Conservation (phyloP, 78 protist genomes). For the Dictyostelium firmibasis region DNA sequence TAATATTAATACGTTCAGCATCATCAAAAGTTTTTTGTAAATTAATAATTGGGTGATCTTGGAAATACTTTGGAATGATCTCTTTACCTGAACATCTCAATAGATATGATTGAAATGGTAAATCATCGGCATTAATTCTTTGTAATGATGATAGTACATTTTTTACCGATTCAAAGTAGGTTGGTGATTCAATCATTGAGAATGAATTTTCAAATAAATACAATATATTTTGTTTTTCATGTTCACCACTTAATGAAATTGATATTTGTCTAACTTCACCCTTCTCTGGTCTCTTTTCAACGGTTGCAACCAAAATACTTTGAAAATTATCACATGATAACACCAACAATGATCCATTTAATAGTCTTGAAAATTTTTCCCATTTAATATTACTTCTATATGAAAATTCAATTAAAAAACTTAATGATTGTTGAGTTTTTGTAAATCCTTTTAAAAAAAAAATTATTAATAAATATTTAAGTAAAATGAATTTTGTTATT, state of each 20-base stretch:
- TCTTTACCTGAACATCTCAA: background rate
- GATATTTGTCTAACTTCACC: background rate
- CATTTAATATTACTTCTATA: background rate
- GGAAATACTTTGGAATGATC: constrained; percentile 18
- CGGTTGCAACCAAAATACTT: background rate
- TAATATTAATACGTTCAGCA: background rate
- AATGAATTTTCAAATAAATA: background rate
- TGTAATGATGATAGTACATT: constrained; percentile 67
- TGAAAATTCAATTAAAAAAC: constrained; percentile 26
- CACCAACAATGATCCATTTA: constrained; percentile 59
- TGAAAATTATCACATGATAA: constrained; percentile 25
- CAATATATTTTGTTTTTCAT: background rate
- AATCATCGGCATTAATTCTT: background rate
- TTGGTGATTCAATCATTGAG: constrained; percentile 60
- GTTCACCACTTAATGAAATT: background rate
- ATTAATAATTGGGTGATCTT: background rate
- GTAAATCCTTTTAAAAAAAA: background rate
- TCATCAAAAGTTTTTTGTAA: constrained; percentile 4
- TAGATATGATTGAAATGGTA: constrained; percentile 64
- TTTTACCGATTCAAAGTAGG: constrained; percentile 34
- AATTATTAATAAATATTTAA: background rate
- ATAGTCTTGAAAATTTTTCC: constrained; percentile 22
- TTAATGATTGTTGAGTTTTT: background rate
- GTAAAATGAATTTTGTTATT: background rate
- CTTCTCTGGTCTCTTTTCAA: constrained; percentile 56